A percentile compares a stretch with the other conserved stretches of the same genome.
Conservation (phyloP, 73 alveolate genomes). For the Blepharisma japonicum region DNA sequence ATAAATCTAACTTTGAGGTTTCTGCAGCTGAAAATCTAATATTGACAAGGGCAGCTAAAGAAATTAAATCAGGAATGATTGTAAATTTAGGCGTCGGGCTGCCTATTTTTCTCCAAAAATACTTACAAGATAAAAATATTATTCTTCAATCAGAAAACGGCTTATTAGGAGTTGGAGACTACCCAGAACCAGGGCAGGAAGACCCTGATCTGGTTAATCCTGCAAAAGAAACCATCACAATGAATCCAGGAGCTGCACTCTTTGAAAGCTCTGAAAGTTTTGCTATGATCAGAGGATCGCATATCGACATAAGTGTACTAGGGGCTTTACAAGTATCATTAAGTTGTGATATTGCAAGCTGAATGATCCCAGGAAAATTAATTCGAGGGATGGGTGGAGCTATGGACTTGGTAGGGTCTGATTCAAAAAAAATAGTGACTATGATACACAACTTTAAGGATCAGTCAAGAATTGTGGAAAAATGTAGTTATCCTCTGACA, state of each 20-base stretch:
- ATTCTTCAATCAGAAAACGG: conserved; percentile 78
- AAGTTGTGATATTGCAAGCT: conserved; percentile 91
- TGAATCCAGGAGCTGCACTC: conserved; percentile 76
- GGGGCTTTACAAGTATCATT: conserved; percentile 84
- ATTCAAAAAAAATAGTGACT: conserved; percentile 56
- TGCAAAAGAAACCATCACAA: conserved; percentile 87
- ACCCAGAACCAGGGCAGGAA: conserved; percentile 66
- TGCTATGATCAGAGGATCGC: conserved; percentile 91
- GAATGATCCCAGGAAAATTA: conserved; percentile 96
- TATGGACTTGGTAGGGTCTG: conserved; percentile 82
- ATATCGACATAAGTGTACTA: conserved; percentile 72
- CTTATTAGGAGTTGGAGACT: conserved; percentile 81
- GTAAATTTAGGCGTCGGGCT: conserved; percentile 87
- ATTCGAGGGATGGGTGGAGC: conserved; percentile 94
- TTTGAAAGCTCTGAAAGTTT: conserved; percentile 81
- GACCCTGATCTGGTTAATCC: conserved; percentile 91
- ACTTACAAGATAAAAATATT: conserved; percentile 44
- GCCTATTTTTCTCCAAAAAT: conserved; percentile 70
- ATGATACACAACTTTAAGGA: conserved; percentile 86
- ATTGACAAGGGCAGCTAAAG: conserved; percentile 79
- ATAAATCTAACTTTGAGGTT: conserved; percentile 35
- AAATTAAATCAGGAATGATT: conserved; percentile 68
- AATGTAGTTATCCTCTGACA: conserved; percentile 71
- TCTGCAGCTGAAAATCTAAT: conserved; percentile 33
- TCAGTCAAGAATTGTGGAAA: conserved; percentile 50